Base-by-base conservation (phyloP, 2,329 filamentous ascomycete genomes). In the Aspergillus sp. region DNA sequence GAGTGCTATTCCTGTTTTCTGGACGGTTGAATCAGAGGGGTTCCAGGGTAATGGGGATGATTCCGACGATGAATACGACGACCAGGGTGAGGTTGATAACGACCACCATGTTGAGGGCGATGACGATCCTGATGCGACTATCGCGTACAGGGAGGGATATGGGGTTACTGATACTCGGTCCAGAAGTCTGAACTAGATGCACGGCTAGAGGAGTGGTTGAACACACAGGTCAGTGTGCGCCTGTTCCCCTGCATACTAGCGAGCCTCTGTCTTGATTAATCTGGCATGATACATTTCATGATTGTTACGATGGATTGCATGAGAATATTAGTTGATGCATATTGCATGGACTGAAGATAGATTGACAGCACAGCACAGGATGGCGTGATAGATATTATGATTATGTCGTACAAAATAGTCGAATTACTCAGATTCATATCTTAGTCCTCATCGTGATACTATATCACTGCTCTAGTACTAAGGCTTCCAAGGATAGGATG, bases 1-100 rank as follows among this genome's bases (percentile, higher is more conserved):
- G 1, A 88, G 88, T 16, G 84, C 84, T 0, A 70, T 96, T 2
- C 88, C 91, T 0, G 82, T 88, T 0, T 89, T 86, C 69, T 88
- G 85, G 74, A 81, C 95, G 1, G 80, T 86, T 2, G 84, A 96
- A 64, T 87, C 87, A 34, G 84, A 90, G 7, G 89, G 89, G 0
- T 76, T 90, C 71, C 68, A 77, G 13, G 72, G 72, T 14, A 71
- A 71, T 34, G 50, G 55, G 4, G 58, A 59, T 48, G 55, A 59
- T 10, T 56, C 67, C 23, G 63, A 59, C 11, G 56, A 67, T 23
- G 63, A 72, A 16, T 19, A 42, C 40, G 40, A 42, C n/a, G 62
- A 68, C 11, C 57, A 59, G 23, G 53, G 59, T 10, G 58, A 57
- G 4, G 25, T 44, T n/a, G 50, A 52, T n/a, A 19, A 20, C 17